Base-by-base conservation (phyloP, 1,284 basidiomycete genomes). In the Austroboletus niveus region DNA sequence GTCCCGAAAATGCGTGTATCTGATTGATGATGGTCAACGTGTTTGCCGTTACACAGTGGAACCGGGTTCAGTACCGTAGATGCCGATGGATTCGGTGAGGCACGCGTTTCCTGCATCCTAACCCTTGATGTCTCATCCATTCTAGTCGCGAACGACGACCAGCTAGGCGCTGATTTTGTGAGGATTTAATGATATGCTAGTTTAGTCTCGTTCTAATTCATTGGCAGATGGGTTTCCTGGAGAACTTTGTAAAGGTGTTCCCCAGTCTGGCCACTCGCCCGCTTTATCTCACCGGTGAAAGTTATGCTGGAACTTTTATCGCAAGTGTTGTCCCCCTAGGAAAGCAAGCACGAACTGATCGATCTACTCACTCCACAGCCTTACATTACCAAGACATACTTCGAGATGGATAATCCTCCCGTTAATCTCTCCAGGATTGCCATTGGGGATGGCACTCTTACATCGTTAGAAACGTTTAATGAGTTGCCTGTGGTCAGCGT, bases 121-220 rank as follows among this genome's bases (percentile, higher is more conserved):
- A 24, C 40, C 4, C 17, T n/a, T 22, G 5, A 11, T 30, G 42
- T 11, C 42, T 29, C 11, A n/a, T n/a, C 6, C 5, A 7, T n/a
- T 11, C 17, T 40, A 87, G 86, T 80, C 44, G 63, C 72, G 12
- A 76, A 83, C 48, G 84, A 88, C 60, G 79, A 87, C 54, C 80
- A 87, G 62, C 72, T 89, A 65, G 85, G 76, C 15, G 56, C 69
- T 39, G 87, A 89, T 66, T 89, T 89, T 54, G 86, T 89, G 54
- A 62, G 82, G 61, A 34, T n/a, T 29, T 14, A 24, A 11, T n/a
- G 2, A 22, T 8, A n/a, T 30, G 11, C 24, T 9, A 2, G 8
- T 30, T 8, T 10, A 11, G 29, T 17, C n/a, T 8, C 20, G 24
- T 40, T n/a, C 41, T 49, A 2, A 56, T 41, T 2, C 3, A 32